Conservation (phyloP, 2,329 filamentous ascomycete species). For the Albophoma yamanashiensis region DNA sequence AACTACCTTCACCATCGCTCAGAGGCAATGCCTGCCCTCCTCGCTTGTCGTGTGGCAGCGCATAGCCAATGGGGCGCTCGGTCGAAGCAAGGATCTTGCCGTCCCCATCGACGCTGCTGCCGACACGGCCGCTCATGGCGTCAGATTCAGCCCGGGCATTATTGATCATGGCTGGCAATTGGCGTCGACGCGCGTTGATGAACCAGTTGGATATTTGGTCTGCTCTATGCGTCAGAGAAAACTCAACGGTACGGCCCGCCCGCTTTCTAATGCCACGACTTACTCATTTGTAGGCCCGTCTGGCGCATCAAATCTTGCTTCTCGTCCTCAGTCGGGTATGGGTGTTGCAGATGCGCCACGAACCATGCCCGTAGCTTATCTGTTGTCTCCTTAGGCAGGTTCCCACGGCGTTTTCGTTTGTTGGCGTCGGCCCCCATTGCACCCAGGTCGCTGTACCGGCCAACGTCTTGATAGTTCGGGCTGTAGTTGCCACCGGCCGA, state of each 20-base stretch:
- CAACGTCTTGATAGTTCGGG: conserved; percentile 30
- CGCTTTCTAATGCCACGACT: conserved; percentile 22
- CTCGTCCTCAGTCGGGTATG: conserved; percentile 81
- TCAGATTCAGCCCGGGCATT: conserved; percentile 42
- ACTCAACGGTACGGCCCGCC: neutral
- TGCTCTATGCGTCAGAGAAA: conserved; percentile 16
- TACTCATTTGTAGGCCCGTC: conserved; percentile 71
- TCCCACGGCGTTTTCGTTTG: conserved; percentile 60
- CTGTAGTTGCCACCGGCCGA: conserved; percentile 26
- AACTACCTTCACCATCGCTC: conserved; percentile 36
- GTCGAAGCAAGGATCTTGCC: conserved; percentile 27
- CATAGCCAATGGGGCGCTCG: conserved; percentile 15
- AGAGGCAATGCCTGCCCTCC: conserved; percentile 24
- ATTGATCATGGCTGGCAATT: conserved; percentile 49
- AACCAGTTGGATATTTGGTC: conserved; percentile 73
- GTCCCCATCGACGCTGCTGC: conserved; percentile 11
- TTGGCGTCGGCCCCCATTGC: conserved; percentile 29
- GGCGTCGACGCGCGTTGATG: conserved; percentile 63
- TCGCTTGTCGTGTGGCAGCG: conserved; percentile 12
- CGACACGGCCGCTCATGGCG: conserved; percentile 26
- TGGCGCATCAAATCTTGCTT: conserved; percentile 70
- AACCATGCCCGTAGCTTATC: conserved; percentile 77
- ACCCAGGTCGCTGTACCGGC: conserved; percentile 28
- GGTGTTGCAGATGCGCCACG: conserved; percentile 62
- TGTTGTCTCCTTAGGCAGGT: conserved; percentile 83